phyloP scores from a whole-genome alignment of 2,329 filamentous ascomycete species.

The Curvularia spicifera region DNA sequence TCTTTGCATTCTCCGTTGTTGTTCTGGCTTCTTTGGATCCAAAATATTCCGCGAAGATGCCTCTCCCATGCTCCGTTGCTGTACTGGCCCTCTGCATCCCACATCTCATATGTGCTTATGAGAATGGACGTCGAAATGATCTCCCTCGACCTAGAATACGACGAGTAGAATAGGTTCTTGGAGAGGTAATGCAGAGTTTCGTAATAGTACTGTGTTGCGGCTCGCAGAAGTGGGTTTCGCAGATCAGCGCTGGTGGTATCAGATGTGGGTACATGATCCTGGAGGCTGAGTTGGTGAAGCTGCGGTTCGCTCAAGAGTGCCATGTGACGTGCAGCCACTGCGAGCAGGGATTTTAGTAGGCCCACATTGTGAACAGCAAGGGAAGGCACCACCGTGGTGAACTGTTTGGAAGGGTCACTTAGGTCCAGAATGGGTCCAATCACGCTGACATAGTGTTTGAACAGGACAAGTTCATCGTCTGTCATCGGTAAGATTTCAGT shows the following conservation, averaged over 20 bases:
- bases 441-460: constrained; percentile 49
- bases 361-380: constrained; percentile 61
- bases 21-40: constrained; percentile 68
- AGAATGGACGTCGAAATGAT: constrained; percentile 65
- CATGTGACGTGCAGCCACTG: constrained; percentile 61
- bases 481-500: constrained; percentile 35
- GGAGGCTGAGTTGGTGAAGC: constrained; percentile 33
- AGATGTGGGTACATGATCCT: constrained; percentile 31
- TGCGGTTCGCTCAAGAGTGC: constrained; percentile 49
- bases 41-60: constrained; percentile 69
- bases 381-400: constrained; percentile 42
- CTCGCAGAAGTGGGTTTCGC: constrained; percentile 47
- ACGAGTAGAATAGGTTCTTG: constrained; percentile 63
- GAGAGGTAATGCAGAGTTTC: constrained; percentile 68
- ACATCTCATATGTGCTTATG: constrained; percentile 70
- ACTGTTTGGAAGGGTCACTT: constrained; percentile 52
- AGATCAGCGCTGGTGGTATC: constrained; percentile 20
- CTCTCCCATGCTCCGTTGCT: constrained; percentile 62
- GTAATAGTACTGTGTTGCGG: constrained; percentile 63
- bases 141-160: constrained; percentile 64
- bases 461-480: constrained; percentile 49
- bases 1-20: constrained; percentile 64
- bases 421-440: constrained; percentile 53
- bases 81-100: constrained; percentile 59
- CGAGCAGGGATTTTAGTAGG: constrained; percentile 64